phyloP scores from a whole-genome alignment of 805 yeast species.

The Cyberlindnera japonica region DNA sequence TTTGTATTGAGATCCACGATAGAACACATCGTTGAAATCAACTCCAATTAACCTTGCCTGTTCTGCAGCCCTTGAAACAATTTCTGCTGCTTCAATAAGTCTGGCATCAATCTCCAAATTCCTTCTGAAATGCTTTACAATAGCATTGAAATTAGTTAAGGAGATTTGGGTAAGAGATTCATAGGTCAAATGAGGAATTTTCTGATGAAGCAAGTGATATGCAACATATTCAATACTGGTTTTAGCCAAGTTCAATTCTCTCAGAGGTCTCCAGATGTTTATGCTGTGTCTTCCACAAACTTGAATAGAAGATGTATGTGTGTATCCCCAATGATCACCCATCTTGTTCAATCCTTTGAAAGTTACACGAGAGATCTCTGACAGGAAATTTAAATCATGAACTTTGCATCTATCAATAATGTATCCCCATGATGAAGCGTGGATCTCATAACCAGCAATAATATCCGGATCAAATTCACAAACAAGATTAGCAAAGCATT shows the following conservation, averaged over 20 bases:
- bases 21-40: constrained; percentile 82
- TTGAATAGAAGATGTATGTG: constrained; percentile 65
- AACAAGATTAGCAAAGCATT: constrained; percentile 51
- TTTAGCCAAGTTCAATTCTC: constrained; percentile 60
- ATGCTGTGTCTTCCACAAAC: constrained; percentile 80
- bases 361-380: constrained; percentile 58
- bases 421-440: constrained; percentile 86
- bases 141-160: constrained; percentile 31
- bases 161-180: constrained; percentile 48
- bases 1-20: constrained; percentile 90
- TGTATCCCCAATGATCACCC: constrained; percentile 76
- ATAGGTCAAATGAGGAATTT: constrained; percentile 61
- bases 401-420: constrained; percentile 54
- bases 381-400: constrained; percentile 51
- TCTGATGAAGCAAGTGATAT: constrained; percentile 59
- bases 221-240: constrained; percentile 77
- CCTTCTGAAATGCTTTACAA: constrained; percentile 43
- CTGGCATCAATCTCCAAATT: constrained; percentile 41
- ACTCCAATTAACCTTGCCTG: constrained; percentile 84
- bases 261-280: constrained; percentile 78
- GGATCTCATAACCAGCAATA: constrained; percentile 79
- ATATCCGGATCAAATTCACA: constrained; percentile 81
- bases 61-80: constrained; percentile 69
- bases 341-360: constrained; percentile 46
- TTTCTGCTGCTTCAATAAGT: constrained; percentile 50